phyloP scores from a whole-genome alignment of 108 stramenopile genomes.

The Cyclotella sp. region DNA sequence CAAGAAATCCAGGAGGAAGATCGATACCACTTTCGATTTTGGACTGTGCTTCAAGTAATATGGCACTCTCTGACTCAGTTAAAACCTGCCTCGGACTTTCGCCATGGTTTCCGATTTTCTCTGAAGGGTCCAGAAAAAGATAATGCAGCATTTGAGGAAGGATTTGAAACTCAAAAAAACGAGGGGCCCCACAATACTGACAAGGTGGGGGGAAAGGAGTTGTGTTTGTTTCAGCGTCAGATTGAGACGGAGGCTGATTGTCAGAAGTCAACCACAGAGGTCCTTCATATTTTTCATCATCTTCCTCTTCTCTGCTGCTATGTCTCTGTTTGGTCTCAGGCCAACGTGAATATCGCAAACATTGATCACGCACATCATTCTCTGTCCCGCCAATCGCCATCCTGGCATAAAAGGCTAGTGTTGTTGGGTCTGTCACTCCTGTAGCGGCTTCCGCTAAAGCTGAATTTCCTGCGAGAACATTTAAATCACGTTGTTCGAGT shows the following conservation, averaged over 20 bases:
- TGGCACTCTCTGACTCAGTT: constrained; percentile 57
- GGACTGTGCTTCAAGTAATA: constrained; percentile 50
- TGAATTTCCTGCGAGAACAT: constrained; percentile 66
- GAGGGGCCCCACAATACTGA: constrained; percentile 68
- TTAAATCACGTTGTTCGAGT: constrained; percentile 84
- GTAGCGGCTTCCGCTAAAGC: constrained; percentile 29
- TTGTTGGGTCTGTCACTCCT: constrained; percentile 68
- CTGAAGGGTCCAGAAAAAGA: constrained; percentile 44
- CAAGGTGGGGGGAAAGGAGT: constrained; percentile 58
- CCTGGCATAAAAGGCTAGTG: constrained; percentile 78
- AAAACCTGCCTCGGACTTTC: constrained; percentile 18
- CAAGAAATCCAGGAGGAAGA: constrained; percentile 69
- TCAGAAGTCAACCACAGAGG: constrained; percentile 77
- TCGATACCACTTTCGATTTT: constrained; percentile 54
- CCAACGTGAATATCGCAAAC: constrained; percentile 83
- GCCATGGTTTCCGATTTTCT: constrained; percentile 8
- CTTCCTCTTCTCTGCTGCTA: constrained; percentile 9
- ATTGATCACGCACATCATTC: constrained; percentile 74
- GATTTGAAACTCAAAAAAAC: constrained; percentile 86
- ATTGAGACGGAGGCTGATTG: constrained; percentile 50
- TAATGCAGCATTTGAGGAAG: constrained; percentile 90
- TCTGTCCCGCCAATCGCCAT: constrained; percentile 51
- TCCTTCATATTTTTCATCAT: constrained; percentile 26
- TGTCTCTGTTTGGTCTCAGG: constrained; percentile 10
- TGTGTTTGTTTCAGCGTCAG: not conserved